Conservation (phyloP, 305 asterid species). For the Fraxinus dipetala region DNA sequence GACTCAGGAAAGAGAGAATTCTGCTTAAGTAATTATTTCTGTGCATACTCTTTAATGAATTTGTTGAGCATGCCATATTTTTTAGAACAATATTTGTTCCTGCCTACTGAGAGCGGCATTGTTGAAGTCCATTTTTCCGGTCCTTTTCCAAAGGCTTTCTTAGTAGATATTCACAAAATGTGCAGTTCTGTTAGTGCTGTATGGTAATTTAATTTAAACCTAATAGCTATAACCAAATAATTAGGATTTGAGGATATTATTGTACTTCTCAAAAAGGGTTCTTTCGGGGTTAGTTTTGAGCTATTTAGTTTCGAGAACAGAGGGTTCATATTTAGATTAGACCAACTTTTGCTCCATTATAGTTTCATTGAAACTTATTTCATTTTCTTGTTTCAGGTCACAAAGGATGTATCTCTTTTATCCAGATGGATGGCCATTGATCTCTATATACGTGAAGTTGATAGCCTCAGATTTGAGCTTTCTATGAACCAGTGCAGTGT, state of each 20-base stretch:
- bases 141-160: background rate
- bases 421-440: conserved; percentile 99
- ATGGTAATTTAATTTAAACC: background rate
- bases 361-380: conserved; percentile 17
- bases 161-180: background rate
- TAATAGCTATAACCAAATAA: background rate
- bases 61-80: background rate
- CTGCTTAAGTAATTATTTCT: background rate
- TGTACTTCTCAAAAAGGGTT: background rate
- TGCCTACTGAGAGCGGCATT: background rate
- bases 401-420: conserved; percentile 80
- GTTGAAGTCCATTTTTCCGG: background rate
- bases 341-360: background rate
- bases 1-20: background rate
- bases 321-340: background rate
- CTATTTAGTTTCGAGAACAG: background rate
- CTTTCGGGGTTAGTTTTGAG: background rate
- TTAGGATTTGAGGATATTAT: background rate
- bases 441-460: conserved; percentile 82
- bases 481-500: conserved; percentile 83
- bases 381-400: conserved; percentile 56
- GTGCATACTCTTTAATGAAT: background rate
- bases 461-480: conserved; percentile 93
- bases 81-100: background rate
- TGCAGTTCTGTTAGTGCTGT: background rate